Evolutionary conservation across 169 alveolate genomes (phyloP).

Genomic region (Cryptosporidium baileyi): DNA sequence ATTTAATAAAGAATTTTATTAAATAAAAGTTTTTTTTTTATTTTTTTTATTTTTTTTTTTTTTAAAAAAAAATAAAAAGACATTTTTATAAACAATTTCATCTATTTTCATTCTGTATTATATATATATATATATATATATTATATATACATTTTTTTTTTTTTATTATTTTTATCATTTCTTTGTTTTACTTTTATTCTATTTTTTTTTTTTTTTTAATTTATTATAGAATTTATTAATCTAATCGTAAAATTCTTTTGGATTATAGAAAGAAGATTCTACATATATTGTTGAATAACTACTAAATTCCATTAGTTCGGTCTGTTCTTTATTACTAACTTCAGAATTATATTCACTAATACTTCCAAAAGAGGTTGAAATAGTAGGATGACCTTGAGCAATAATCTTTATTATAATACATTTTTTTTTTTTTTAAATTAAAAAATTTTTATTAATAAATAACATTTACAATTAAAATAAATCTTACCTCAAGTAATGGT

Average conservation of each 20-base stretch:
- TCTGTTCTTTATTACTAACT: constrained; percentile 30
- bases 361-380: constrained; percentile 33
- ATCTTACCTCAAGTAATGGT: constrained; percentile 77
- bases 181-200: too few relatives aligned
- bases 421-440: not conserved
- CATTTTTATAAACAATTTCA: not conserved
- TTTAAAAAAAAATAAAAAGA: not conserved
- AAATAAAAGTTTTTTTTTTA: not conserved
- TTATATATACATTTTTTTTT: not conserved
- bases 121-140: not conserved
- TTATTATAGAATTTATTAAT: not conserved
- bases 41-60: too few relatives aligned
- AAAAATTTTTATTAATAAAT: not conserved
- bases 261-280: constrained; percentile 38
- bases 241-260: constrained; percentile 14
- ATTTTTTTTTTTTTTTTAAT: not conserved
- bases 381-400: constrained; percentile 23
- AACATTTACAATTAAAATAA: not conserved
- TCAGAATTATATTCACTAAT: constrained; percentile 4
- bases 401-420: constrained; percentile 6
- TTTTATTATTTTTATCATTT: too few relatives aligned
- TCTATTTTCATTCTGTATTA: not conserved
- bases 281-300: constrained; percentile 17
- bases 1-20: constrained; percentile 48
- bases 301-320: constrained; percentile 44